Evolutionary conservation across 2,329 filamentous ascomycete species (phyloP), one percentile per base, ranked within the genome.

Genomic region (Dryadomyces quercus-mongolicae): DNA sequence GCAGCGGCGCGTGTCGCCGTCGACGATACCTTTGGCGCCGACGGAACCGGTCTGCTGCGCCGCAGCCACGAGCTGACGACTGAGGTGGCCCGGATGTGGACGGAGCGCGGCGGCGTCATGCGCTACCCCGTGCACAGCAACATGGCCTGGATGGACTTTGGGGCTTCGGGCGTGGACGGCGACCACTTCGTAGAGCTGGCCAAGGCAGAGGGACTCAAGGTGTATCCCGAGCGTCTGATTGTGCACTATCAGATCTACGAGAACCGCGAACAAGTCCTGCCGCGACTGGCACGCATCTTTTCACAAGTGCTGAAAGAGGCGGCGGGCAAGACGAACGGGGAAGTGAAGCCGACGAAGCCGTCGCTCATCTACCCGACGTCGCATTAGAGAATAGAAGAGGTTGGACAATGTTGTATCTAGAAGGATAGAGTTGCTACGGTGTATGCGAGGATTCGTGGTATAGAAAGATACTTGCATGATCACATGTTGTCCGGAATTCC

Each of bases 101-200:
- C 73, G 5, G 70, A 70, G 16, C 72, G 83, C 52, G 88, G 88
- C 5, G 89, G 88, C 1, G 80, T 78, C 67, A 68, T 89, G 55
- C 68, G 75, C 20, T 74, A 84, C 56, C 84, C 86, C 0, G 84
- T 86, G 1, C 84, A 95, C 64, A 94, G 89, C n/a, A 95, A 95
- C 69, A 94, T 95, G 87, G 81, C 88, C 38, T 95, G 88, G 88
- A 64, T 94, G 55, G 84, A 94, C 66, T 71, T 93, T 16, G 76
- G 81, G 34, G 75, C 76, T 1, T 77, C 79, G 12, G 78, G 79
- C 2, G 71, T 74, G 57, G 64, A 65, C 15, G 57, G 52, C 6
- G 65, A 65, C 54, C 65, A 63, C 43, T 70, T 78, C 52, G 63
- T 65, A 15, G 63, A 68, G 59, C 63, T 74, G 36, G 71, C 70